Base-by-base conservation (phyloP, 768 basidiomycete genomes). In the Podaxis sp. region DNA sequence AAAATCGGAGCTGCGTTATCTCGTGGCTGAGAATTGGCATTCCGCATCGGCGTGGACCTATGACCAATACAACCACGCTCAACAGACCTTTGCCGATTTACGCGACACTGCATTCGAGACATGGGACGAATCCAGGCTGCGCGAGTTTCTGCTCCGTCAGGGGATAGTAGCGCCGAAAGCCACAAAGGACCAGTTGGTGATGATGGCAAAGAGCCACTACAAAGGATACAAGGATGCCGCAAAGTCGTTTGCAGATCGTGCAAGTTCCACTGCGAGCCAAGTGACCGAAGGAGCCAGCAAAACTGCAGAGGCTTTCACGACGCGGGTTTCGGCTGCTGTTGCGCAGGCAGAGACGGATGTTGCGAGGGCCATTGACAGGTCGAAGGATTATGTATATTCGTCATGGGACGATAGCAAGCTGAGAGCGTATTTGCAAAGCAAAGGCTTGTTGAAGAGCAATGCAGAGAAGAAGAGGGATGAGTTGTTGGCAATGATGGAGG, bases 381-480 rank as follows among this genome's bases (percentile, higher is more conserved):
- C 86, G 33, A 92, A 87, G 71, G 95, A 98, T 72, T 96, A 94
- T 67, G 76, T 95, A 17, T 96, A 91, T 73, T 93, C 91, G 0
- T 85, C 90, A 0, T 97, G 96, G 96, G 87, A 90, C 60, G 93
- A 96, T 66, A 88, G 80, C 68, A 80, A 81, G 65, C 74, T 98
- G 52, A 80, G 89, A 55, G 74, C 69, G 0, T 97, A 88, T 76
- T 84, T 96, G 50, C 86, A 90, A 69, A 80, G 88, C 41, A 86
- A 91, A 68, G 89, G 90, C 25, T 77, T 93, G 41, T 68, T 93
- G 64, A 82, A 90, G 68, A 82, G 89, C 2, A 87, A 77, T 64
- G 63, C 75, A 22, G 77, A 86, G 65, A 82, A 84, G 61, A 87
- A 82, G 57, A 84, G 85, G 47, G 81, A 85, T 7, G 87, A 96